Conservation (phyloP, 2,329 filamentous ascomycete species). For the Fusarium transvaalense region DNA sequence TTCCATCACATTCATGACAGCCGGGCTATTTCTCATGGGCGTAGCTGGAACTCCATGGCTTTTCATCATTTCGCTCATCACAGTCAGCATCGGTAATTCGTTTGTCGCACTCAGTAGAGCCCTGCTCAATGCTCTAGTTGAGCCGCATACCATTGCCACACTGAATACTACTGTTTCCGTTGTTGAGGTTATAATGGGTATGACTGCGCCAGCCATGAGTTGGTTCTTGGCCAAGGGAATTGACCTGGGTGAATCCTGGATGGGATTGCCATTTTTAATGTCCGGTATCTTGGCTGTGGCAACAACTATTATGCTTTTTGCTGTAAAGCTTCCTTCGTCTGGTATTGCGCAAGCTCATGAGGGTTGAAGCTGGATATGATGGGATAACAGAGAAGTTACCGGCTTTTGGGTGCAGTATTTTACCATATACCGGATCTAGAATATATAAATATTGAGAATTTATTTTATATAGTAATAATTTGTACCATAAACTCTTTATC, state of each 20-base stretch:
- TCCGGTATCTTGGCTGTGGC: conserved; percentile 52
- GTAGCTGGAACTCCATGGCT: conserved; percentile 53
- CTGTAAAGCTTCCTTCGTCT: conserved; percentile 45
- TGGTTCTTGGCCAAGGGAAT: conserved; percentile 61
- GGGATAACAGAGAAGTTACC: not conserved
- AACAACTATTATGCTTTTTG: conserved; percentile 50
- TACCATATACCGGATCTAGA: not conserved
- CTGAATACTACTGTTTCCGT: conserved; percentile 66
- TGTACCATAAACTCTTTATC: no score
- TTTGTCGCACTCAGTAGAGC: conserved; percentile 60
- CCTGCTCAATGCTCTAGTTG: conserved; percentile 66
- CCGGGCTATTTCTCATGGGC: conserved; percentile 56
- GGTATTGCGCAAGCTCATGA: conserved; percentile 38
- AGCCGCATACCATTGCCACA: conserved; percentile 65
- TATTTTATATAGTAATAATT: no score
- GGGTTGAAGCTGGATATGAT: not conserved
- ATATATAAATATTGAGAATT: not conserved
- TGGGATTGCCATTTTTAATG: conserved; percentile 63
- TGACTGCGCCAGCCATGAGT: conserved; percentile 61
- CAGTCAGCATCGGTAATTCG: conserved; percentile 61
- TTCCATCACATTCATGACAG: conserved; percentile 49
- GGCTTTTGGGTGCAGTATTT: not conserved
- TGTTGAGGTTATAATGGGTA: conserved; percentile 62
- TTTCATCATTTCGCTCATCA: conserved; percentile 57
- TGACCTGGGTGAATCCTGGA: conserved; percentile 60